Evolutionary conservation across 2,329 filamentous ascomycete genomes (phyloP), one percentile per base, ranked within the genome.

Genomic region (Stemphylium lycopersici): DNA sequence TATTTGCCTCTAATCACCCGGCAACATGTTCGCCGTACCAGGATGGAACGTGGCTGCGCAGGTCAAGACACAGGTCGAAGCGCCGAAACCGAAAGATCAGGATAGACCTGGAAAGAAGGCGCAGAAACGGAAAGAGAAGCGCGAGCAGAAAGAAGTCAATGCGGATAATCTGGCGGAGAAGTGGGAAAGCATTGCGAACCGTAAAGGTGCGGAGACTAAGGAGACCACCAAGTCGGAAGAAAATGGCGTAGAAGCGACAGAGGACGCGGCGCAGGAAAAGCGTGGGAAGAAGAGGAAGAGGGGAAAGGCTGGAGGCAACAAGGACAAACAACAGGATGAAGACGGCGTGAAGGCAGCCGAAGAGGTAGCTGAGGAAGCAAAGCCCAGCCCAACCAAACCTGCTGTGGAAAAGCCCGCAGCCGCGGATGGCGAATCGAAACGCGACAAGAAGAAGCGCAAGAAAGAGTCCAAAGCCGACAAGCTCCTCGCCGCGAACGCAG

Each of bases 21-120:
- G 38, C 40, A 58, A 29, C 2, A 93, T 98, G 93, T 98, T 98
- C 76, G 88, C 92, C 8, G 93, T 98, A 26, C 90, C 90, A 69
- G 95, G 95, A 65, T 97, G 93, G 93, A 91, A 91, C 34, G 82
- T 97, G 32, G 86, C 90, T 51, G 83, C 88, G 58, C 84, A 87
- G 47, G 84, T 96, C 60, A 91, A 91, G 76, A 77, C 85, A 26
- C 91, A 96, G 76, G 83, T 80, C 15, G 79, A 82, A 57, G 69
- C 69, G 57, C 69, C 71, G 15, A 71, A 70, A 43, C 57, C 66
- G 1, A 67, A 66, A 52, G 66, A 70, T 29, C 66, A 71, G 60
- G 74, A 70, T 41, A 80, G 75, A 57, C 67, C 77, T 55, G 70
- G 78, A 63, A 84, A 81, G 66, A 80, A 81, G 62, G 87, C 82